Evolutionary conservation across 192 early-diverging fungal species (phyloP).

Genomic region (Coemansia reversa): DNA sequence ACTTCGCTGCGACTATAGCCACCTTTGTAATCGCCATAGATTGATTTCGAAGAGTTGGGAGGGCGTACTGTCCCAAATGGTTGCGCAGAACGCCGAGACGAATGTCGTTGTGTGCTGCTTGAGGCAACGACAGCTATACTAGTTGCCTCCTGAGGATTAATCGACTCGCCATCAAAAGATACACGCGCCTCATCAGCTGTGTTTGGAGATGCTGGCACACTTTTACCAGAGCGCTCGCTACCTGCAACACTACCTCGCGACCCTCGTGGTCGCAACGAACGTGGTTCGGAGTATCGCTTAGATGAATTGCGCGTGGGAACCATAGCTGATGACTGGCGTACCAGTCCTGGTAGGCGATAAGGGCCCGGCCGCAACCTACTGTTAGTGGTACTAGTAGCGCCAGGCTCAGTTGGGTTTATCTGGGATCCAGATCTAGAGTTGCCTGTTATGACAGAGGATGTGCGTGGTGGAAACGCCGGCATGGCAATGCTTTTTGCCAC

Average conservation of each 20-base stretch:
- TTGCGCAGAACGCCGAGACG: slow-evolving; percentile 11
- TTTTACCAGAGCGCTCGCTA: slow-evolving; percentile 20
- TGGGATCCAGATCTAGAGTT: slow-evolving; percentile 15
- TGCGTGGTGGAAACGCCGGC: slow-evolving; percentile 32
- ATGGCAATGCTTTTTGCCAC: slow-evolving; percentile 26
- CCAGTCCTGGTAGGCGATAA: slow-evolving; percentile 19
- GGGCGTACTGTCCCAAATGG: slow-evolving; percentile 21
- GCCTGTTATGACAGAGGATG: slow-evolving; percentile 21
- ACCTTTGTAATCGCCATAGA: slow-evolving; percentile 19
- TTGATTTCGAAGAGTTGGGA: slow-evolving; percentile 15
- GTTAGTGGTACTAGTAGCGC: slow-evolving; percentile 1
- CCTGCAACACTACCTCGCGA: slow-evolving; percentile 35
- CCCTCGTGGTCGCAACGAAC: slow-evolving; percentile 14
- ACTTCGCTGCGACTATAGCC: slow-evolving; percentile 36
- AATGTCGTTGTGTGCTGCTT: slow-evolving; percentile 10
- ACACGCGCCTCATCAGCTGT: slow-evolving; percentile 26
- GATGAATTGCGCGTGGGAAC: slow-evolving; percentile 16
- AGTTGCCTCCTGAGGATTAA: slow-evolving; percentile 18
- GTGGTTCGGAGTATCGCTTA: slow-evolving; percentile 14
- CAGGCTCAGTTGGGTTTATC: slow-evolving; percentile 3
- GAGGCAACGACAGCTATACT: slow-evolving; percentile 32
- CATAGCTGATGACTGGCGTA: slow-evolving; percentile 10
- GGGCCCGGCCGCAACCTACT: slow-evolving; percentile 23
- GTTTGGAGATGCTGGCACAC: slow-evolving; percentile 29
- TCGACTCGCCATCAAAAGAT: slow-evolving; percentile 46